Evolutionary conservation across 768 basidiomycete species (phyloP), one percentile per base, ranked within the genome.

Genomic region (Pleurotus djamor): DNA sequence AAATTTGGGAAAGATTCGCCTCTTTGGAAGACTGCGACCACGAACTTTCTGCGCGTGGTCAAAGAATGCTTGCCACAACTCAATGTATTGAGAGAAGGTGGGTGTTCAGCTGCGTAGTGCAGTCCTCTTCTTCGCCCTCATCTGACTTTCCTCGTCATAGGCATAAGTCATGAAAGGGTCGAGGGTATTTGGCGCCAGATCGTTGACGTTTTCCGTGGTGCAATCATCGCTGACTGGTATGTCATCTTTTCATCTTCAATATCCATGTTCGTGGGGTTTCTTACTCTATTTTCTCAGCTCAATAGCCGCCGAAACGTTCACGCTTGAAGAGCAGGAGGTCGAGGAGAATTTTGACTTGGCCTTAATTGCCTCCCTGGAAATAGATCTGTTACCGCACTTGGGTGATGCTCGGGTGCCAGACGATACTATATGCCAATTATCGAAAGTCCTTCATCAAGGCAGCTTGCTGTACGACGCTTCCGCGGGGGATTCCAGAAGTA

Each of bases 11-110:
- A 92, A 57, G 96, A 96, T 66, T 74, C 72, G 17, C 94, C 96
- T 0, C 74, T 99, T 2, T 98, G 96, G 96, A 96, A 95, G 74
- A 95, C 94, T 0, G 96, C 94, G n/a, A 94, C 91, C 2, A 83
- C 79, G 12, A 86, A 80, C 66, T 93, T 93, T 71, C 75, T 95
- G 66, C 77, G 78, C 12, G 80, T 92, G 35, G 87, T 92, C 47
- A 89, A 85, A 59, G 88, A 89, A 60, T 85, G 85, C 63, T 77
- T 82, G 1, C 61, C 69, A 28, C 82, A 81, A 58, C 74, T 93
- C 52, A 73, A 83, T 60, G 63, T 62, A 3, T 69, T 89, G 17
- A 83, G 76, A 14, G 67, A 78, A 59, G 76, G 89, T 88, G 43
- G 52, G 77, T 65, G 33, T 21, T 2, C 52, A 13, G 8, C 10